Base-by-base conservation (phyloP, 2,329 filamentous ascomycete species). In the Fusarium sp. region DNA sequence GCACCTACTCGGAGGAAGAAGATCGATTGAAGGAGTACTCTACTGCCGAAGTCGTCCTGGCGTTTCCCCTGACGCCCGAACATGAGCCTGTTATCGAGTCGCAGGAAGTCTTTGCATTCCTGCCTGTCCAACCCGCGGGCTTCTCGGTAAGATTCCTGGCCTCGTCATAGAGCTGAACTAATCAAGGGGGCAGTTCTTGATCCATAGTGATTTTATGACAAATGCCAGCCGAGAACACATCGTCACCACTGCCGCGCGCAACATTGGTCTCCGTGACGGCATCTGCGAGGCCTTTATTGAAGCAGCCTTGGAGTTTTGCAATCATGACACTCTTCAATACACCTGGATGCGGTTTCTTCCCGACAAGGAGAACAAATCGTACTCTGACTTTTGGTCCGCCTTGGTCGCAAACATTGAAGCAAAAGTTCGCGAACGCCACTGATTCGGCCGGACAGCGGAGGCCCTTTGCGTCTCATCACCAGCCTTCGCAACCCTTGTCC, bases 181-280 rank as follows among this genome's bases (percentile, higher is more conserved):
- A 74, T n/a, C 9, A 3, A 8, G 1, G 22, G 2, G 10, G 3
- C 1, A 77, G 75, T 77, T 76, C 14, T 62, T 72, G 5, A 75
- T 77, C 16, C 66, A 77, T 1, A 70, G 70, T 0, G 74, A 77
- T 20, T 77, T 77, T 2, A 70, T 72, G 9, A 68, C 70, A 1
- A 69, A 69, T 20, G 66, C 65, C 20, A 70, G 64, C 3, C 70
- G 72, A 5, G 54, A 75, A 20, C 61, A 67, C 18, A 72, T 77
- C 10, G 58, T 70, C 3, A 67, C 65, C 4, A 72, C 70, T 1
- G 68, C 70, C 1, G 29, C 33, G 16, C 63, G 73, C 6, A 77
- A 75, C 7, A 10, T 68, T 0, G n/a, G 56, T 0, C 56, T 77
- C 4, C 70, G 64, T 1, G 27, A 11, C 0, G 56, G 47, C 9